Evolutionary conservation across 768 basidiomycete genomes (phyloP).

Genomic region (Mycena capillaripes): DNA sequence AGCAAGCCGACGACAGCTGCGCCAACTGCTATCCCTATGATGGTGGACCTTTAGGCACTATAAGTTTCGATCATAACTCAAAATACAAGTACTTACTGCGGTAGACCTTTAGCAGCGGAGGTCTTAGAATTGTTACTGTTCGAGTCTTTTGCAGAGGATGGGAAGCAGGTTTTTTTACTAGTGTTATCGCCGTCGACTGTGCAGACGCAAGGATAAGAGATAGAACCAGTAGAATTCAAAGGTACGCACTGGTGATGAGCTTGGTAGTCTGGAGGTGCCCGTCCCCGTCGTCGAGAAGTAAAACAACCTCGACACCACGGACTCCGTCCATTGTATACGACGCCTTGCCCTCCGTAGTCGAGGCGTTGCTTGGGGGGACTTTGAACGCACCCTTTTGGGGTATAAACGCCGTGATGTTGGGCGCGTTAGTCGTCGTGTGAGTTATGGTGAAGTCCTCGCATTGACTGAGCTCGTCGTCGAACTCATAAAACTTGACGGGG

Average conservation of each 20-base stretch:
- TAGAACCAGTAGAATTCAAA: conserved; percentile 14
- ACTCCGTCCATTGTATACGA: conserved; percentile 58
- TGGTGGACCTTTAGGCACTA: conserved; percentile 50
- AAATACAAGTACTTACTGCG: conserved; percentile 34
- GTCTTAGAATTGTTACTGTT: not conserved
- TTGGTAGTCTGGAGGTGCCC: conserved; percentile 57
- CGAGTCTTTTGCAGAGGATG: not conserved
- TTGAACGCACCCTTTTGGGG: conserved; percentile 51
- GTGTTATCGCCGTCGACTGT: conserved; percentile 48
- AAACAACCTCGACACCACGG: conserved; percentile 53
- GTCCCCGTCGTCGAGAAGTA: conserved; percentile 60
- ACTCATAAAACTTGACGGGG: conserved; percentile 45
- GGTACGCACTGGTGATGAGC: conserved; percentile 56
- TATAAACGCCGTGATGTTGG: conserved; percentile 55
- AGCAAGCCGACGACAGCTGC: conserved; percentile 57
- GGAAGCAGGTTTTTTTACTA: conserved; percentile 18
- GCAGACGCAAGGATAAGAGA: not conserved
- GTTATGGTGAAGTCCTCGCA: conserved; percentile 63
- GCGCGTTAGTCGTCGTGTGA: conserved; percentile 53
- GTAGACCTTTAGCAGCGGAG: conserved; percentile 8
- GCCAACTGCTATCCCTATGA: conserved; percentile 62
- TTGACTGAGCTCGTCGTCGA: conserved; percentile 55
- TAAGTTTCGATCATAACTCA: not conserved
- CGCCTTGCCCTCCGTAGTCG: conserved; percentile 42
- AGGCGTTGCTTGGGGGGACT: conserved; percentile 41